Evolutionary conservation across 108 stramenopile species (phyloP), one percentile per base, ranked within the genome.

Genomic region (Nitzschia sp.): DNA sequence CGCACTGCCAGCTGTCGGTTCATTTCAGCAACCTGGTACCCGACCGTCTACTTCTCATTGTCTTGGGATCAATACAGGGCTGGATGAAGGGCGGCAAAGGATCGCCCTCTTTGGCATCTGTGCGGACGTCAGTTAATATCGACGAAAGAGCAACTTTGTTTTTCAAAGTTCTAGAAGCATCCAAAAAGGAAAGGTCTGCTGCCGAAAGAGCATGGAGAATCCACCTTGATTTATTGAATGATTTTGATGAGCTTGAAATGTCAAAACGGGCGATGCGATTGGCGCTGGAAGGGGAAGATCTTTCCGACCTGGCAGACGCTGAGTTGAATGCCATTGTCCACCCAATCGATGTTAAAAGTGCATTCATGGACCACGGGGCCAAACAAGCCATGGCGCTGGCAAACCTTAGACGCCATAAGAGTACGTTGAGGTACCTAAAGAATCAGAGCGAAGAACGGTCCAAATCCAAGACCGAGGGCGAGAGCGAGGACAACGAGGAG

Each of bases 211-310:
- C 62, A n/a, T 90, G 89, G 89, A 59, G 78, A 54, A 58, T 81
- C 5, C 89, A 86, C 38, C 79, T 90, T 46, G 84, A 90, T 45
- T 47, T 90, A 17, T 57, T 90, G 46, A 82, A 79, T 57, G 84
- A 83, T 47, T 70, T 85, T n/a, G 89, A 90, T 68, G 89, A 90
- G 59, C 46, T 90, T 31, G 72, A 76, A 46, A 75, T 81, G 38
- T 81, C 82, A 53, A 87, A 90, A 58, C 42, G 69, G 48, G 42
- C 82, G 3, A 84, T 84, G 78, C 63, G 89, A 23, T 65, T 90
- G 30, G 30, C 34, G 1, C 38, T 59, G 9, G 72, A 76, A 33
- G 81, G 63, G 46, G 85, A 89, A 65, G 58, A 83, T 54, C n/a
- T 83, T n/a, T 74, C 70, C 2, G 32, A 35, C n/a, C 56, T 84